Evolutionary conservation across 768 basidiomycete species (phyloP).

Genomic region (Tylopilus subfusipes): DNA sequence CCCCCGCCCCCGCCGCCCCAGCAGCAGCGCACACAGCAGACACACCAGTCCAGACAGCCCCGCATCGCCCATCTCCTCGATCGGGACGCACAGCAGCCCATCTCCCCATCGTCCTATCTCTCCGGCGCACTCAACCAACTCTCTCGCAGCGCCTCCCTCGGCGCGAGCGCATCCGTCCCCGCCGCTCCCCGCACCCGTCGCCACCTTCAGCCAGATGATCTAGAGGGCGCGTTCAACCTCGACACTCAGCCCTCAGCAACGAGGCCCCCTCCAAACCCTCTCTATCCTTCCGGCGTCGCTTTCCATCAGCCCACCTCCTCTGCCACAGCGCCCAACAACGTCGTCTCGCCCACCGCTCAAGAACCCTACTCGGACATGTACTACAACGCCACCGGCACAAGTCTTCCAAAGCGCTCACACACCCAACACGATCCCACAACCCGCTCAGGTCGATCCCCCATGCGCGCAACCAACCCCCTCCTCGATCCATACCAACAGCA

Average conservation of each 20-base stretch:
- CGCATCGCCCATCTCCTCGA: slow-evolving; percentile 66
- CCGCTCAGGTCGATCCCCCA: slow-evolving; percentile 58
- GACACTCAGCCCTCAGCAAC: slow-evolving; percentile 25
- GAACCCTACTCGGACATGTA: slow-evolving; percentile 62
- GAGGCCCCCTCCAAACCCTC: slow-evolving; percentile 36
- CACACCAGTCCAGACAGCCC: slow-evolving; percentile 48
- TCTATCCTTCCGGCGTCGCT: slow-evolving; percentile 55
- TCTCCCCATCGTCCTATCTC: slow-evolving; percentile 45
- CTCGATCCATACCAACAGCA: slow-evolving; percentile 74
- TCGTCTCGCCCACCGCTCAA: slow-evolving; percentile 35
- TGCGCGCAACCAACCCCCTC: slow-evolving; percentile 51
- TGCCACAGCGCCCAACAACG: slow-evolving; percentile 31
- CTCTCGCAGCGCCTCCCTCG: slow-evolving; percentile 65
- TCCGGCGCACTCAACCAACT: slow-evolving; percentile 52
- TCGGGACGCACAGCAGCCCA: slow-evolving; percentile 47
- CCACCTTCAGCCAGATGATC: slow-evolving; percentile 67
- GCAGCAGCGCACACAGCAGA: slow-evolving; percentile 46
- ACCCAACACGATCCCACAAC: slow-evolving; percentile 52
- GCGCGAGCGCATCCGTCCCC: slow-evolving; percentile 41
- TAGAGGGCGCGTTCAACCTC: slow-evolving; percentile 51
- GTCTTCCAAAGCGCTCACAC: slow-evolving; percentile 54
- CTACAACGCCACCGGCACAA: slow-evolving; percentile 47
- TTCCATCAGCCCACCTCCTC: slow-evolving; percentile 48
- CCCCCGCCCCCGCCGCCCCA: slow-evolving; percentile 38
- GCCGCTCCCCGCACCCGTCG: slow-evolving; percentile 50